Conservation (phyloP, 306 rosid genomes). For the Sechiopsis laciniata region DNA sequence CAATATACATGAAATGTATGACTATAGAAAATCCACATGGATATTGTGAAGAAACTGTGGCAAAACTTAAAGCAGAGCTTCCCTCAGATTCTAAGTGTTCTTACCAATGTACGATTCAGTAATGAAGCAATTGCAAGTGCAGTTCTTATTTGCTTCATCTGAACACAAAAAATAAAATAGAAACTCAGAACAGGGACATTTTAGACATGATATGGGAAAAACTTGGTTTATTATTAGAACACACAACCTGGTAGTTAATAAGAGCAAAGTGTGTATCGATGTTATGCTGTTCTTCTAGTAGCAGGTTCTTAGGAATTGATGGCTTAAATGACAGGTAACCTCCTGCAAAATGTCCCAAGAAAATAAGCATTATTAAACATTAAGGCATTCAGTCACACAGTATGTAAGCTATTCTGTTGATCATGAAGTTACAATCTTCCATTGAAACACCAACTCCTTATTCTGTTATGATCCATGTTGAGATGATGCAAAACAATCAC, state of each 20-base stretch:
- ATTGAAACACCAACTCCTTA: background rate
- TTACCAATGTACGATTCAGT: constrained; percentile 87
- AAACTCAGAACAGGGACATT: no score
- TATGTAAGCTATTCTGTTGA: background rate
- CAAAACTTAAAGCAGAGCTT: background rate
- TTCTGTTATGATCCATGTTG: background rate
- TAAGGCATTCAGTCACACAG: background rate
- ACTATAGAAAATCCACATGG: no score
- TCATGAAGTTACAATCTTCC: background rate
- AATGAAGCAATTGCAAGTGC: constrained; percentile 89
- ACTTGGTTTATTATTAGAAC: constrained; percentile 29
- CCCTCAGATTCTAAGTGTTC: constrained; percentile 25
- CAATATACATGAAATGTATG: no score
- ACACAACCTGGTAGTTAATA: constrained; percentile 80
- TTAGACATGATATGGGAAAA: background rate
- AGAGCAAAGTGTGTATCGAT: constrained; percentile 73
- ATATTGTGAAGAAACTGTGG: background rate
- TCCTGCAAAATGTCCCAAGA: constrained; percentile 50
- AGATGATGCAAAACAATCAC: no score
- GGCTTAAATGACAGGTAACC: constrained; percentile 85
- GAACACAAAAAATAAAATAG: constrained; percentile 10
- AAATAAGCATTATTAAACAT: background rate
- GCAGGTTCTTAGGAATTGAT: constrained; percentile 66
- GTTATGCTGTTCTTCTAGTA: constrained; percentile 61
- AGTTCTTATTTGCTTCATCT: constrained; percentile 83